A percentile compares a stretch with the other conserved stretches of the same genome.
These are phyloP conservation scores for Diaporthe sp. DNA, from an alignment of 2,329 filamentous ascomycete species.

Conservation along the genomic window DNA sequence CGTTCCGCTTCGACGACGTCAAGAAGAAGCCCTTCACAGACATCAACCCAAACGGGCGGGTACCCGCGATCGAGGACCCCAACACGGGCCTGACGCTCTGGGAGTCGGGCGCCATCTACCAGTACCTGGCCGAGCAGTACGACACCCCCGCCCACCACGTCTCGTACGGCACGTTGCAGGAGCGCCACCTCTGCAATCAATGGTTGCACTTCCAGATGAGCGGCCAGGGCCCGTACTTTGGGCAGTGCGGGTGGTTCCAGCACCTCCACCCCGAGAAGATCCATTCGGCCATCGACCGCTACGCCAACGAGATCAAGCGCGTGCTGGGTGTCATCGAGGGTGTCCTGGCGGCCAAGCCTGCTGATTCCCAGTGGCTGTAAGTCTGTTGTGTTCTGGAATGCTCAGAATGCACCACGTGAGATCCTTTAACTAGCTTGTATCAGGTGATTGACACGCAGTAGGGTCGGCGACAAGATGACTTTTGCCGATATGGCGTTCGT, in stretches of 20 bases:
- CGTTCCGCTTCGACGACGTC: conserved; percentile 44
- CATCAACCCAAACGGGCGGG: conserved; percentile 53
- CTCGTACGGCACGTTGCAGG: conserved; percentile 41
- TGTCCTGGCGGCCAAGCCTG: conserved; percentile 40
- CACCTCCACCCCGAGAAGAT: conserved; percentile 48
- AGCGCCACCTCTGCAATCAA: conserved; percentile 42
- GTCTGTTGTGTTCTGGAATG: no score
- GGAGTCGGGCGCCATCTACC: conserved; percentile 44
- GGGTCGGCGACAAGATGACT: conserved; percentile 45
- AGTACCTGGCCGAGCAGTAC: conserved; percentile 47
- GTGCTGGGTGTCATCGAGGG: conserved; percentile 46
- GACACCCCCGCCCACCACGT: conserved; percentile 44
- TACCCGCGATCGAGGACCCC: conserved; percentile 52
- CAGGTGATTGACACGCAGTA: no score
- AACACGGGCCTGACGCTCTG: conserved; percentile 51
- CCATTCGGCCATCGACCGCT: conserved; percentile 44
- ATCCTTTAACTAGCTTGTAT: no score
- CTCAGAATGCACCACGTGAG: no score
- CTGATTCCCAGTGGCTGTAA: conserved; percentile 43
- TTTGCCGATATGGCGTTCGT: conserved; percentile 46
- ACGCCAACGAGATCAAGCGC: conserved; percentile 46
- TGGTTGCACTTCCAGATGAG: conserved; percentile 60
- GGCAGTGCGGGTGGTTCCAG: conserved; percentile 56
- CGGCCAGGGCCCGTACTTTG: conserved; percentile 61
- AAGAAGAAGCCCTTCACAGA: conserved; percentile 46